phyloP scores from a whole-genome alignment of 2,329 filamentous ascomycete genomes.

The Calonectria pteridis region DNA sequence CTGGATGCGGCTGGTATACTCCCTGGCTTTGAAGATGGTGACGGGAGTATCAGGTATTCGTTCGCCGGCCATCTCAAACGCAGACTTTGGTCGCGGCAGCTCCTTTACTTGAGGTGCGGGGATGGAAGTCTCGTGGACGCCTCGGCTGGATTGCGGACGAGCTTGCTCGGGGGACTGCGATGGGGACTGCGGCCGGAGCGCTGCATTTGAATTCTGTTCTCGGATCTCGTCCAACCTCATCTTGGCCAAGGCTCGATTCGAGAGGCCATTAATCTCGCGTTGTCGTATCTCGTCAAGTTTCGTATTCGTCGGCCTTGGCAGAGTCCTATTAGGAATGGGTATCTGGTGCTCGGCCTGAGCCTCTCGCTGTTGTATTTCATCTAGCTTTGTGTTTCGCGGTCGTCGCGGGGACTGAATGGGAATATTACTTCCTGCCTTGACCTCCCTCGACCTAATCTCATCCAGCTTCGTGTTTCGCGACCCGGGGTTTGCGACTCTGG shows the following conservation, averaged over 20 bases:
- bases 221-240: conserved; percentile 66
- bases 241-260: conserved; percentile 61
- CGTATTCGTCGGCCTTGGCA: conserved; percentile 53
- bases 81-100: conserved; percentile 37
- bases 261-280: conserved; percentile 58
- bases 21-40: conserved; percentile 52
- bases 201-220: conserved; percentile 64
- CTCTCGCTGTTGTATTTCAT: conserved; percentile 54
- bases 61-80: conserved; percentile 48
- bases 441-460: conserved; percentile 58
- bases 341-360: conserved; percentile 48
- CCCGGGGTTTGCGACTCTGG: conserved; percentile 44
- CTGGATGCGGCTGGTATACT: conserved; percentile 28
- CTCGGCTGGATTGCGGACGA: conserved; percentile 45
- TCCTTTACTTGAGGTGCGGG: conserved; percentile 31
- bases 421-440: conserved; percentile 48
- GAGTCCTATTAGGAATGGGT: conserved; percentile 46
- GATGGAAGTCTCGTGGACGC: conserved; percentile 25
- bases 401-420: conserved; percentile 35
- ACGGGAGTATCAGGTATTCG: conserved; percentile 55
- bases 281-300: conserved; percentile 63
- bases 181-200: conserved; percentile 56
- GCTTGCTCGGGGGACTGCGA: conserved; percentile 58
- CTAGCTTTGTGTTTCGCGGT: conserved; percentile 48
- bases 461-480: conserved; percentile 59